A percentile compares a stretch with the other conserved stretches of the same genome.
phyloP scores from a whole-genome alignment of 2,329 filamentous ascomycete species.

The Decorospora gaudefroyi region DNA sequence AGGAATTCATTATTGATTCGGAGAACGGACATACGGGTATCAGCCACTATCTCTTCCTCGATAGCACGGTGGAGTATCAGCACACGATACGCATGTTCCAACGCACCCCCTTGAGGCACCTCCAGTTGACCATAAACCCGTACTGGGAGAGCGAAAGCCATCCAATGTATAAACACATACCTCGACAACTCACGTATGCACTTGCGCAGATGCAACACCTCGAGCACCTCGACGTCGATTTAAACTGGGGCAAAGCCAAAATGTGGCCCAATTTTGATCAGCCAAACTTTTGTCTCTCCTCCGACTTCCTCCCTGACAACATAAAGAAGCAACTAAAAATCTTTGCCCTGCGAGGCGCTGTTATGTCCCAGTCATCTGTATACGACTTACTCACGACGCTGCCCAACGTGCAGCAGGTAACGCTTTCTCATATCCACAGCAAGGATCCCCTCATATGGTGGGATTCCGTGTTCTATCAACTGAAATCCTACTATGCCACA shows the following conservation, averaged over 20 bases:
- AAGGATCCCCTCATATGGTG: background rate
- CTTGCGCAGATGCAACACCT: constrained; percentile 10
- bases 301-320: constrained; percentile 6
- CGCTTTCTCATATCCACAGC: constrained; percentile 2
- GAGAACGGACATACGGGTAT: constrained; percentile 14
- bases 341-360: constrained; percentile 2
- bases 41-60: constrained; percentile 9
- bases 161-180: background rate
- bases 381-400: background rate
- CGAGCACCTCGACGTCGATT: constrained; percentile 19
- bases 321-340: background rate
- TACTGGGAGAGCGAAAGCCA: background rate
- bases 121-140: constrained; percentile 13
- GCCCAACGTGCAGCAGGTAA: constrained; percentile 1
- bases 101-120: constrained; percentile 9
- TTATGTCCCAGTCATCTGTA: background rate
- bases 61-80: constrained; percentile 6
- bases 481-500: constrained; percentile 1
- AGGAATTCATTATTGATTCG: constrained; percentile 46
- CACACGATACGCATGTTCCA: constrained; percentile 16
- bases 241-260: constrained; percentile 2
- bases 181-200: background rate
- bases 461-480: background rate
- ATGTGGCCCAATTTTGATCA: background rate
- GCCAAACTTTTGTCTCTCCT: background rate